A percentile compares a stretch with the other conserved stretches of the same genome.
Evolutionary conservation across 768 basidiomycete species (phyloP).

Genomic region (Boletus coccyginus): DNA sequence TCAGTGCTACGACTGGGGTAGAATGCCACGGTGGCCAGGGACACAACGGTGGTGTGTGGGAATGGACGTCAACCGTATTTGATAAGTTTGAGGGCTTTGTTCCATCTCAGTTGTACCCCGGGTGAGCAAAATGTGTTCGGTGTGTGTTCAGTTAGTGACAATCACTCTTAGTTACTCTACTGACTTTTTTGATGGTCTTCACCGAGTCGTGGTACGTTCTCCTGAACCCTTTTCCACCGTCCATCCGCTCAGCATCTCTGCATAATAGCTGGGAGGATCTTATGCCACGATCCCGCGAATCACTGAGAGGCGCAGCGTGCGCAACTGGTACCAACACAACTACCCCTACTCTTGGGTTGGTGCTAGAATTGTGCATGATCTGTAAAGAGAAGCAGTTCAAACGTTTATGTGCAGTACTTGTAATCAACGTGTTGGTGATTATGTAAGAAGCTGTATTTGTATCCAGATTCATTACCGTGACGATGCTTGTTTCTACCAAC

Average conservation of each 20-base stretch:
- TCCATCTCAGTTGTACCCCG: conserved; percentile 81
- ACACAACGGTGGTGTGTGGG: conserved; percentile 96
- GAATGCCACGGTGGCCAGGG: conserved; percentile 52
- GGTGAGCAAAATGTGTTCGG: conserved; percentile 40
- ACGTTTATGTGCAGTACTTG: conserved; percentile 2
- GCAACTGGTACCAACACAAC: conserved; percentile 92
- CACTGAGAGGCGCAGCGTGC: conserved; percentile 67
- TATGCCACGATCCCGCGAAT: conserved; percentile 84
- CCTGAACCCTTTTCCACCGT: not conserved
- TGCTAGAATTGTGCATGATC: conserved; percentile 63
- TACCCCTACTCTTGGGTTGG: conserved; percentile 91
- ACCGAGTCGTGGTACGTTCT: conserved; percentile 79
- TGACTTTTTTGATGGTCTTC: conserved; percentile 89
- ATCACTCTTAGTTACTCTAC: conserved; percentile 55
- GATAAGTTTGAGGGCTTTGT: conserved; percentile 72
- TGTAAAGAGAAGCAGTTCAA: conserved; percentile 6
- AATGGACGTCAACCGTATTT: conserved; percentile 89
- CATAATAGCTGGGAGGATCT: conserved; percentile 83
- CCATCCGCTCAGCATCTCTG: not conserved
- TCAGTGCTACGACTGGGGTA: conserved; percentile 67
- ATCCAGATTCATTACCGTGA: not conserved
- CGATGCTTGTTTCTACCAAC: not conserved
- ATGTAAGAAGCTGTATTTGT: conserved; percentile 12
- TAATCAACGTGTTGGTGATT: not conserved
- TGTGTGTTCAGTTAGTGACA: not conserved